Evolutionary conservation across 1,284 basidiomycete species (phyloP), one percentile per base, ranked within the genome.

Genomic region (Tylopilus sp.): DNA sequence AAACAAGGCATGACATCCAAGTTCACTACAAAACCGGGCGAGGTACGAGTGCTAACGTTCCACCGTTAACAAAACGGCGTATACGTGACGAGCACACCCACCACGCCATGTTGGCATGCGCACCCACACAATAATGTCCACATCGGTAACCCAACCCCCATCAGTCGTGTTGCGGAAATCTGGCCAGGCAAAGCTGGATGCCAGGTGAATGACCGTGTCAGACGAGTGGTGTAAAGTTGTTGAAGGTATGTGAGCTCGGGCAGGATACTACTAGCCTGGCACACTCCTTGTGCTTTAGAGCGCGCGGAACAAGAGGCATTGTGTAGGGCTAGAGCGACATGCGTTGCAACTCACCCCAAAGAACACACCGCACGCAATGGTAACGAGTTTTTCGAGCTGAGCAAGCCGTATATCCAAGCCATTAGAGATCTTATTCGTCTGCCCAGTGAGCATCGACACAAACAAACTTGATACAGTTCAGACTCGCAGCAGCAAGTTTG

Each of bases 361-460:
- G n/a, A 49, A 50, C 2, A 1, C 0, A 1, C 26, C 29, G 23
- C 60, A 59, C 5, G 23, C 39, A 2, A 16, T 1, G 3, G 38
- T 8, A n/a, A n/a, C n/a, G n/a, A n/a, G n/a, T 41, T 12, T 8
- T 0, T 0, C 9, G 16, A 10, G 6, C 6, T 1, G 13, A 31
- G 4, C 2, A 4, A 33, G 60, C 46, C 23, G 9, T n/a, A 48
- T 60, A 59, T 7, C 56, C 60, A 2, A 50, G 48, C 60, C 60
- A 63, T 56, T 58, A 15, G 33, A 37, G 9, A 10, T 6, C 12
- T 4, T 16, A 13, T 18, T 5, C 19, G 30, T 53, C 23, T 41
- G 13, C 15, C n/a, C n/a, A n/a, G 25, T 18, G 12, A 30, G 6
- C 28, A 29, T 31, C 16, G 1, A 18, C 13, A 1, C 25, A 5